These are phyloP conservation scores for Penicillium paxilli DNA, from an alignment of 495 filamentous ascomycete species.

Conservation along the genomic window DNA sequence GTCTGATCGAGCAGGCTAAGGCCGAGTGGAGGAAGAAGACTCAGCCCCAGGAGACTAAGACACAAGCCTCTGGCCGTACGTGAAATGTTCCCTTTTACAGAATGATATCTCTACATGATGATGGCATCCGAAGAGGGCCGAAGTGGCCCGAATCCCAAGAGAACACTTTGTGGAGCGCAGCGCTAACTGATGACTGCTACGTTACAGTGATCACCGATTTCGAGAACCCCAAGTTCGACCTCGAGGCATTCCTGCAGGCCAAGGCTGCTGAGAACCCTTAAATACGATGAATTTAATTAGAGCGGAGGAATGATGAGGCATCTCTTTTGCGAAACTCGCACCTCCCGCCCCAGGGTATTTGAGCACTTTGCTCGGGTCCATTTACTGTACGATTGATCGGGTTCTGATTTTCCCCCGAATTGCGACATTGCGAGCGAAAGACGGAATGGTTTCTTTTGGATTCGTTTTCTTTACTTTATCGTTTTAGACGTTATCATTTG, in stretches of 20 bases:
- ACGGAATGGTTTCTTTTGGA: conserved; percentile 43
- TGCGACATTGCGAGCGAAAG: conserved; percentile 50
- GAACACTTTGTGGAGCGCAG: too few species aligned
- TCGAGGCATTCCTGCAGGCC: conserved; percentile 77
- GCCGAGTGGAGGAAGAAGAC: conserved; percentile 81
- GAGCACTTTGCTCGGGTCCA: conserved; percentile 39
- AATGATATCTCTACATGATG: neutral
- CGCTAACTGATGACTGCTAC: conserved; percentile 20
- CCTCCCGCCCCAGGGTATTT: conserved; percentile 39
- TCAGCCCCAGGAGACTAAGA: conserved; percentile 48
- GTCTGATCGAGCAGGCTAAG: conserved; percentile 88
- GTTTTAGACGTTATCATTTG: conserved; percentile 48
- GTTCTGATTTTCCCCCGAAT: conserved; percentile 46
- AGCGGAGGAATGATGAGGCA: conserved; percentile 34
- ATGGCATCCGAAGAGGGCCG: neutral
- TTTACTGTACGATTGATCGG: conserved; percentile 53
- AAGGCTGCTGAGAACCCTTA: conserved; percentile 58
- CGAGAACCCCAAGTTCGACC: conserved; percentile 81
- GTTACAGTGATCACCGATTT: conserved; percentile 78
- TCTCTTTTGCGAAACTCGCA: conserved; percentile 36
- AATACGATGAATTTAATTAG: conserved; percentile 29
- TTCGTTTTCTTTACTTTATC: conserved; percentile 26
- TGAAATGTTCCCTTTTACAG: too few species aligned
- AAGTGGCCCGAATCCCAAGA: neutral
- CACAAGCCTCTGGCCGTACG: conserved; percentile 60